These are phyloP conservation scores for Penicillium subrubescens DNA, from an alignment of 495 filamentous ascomycete genomes.

Conservation along the genomic window DNA sequence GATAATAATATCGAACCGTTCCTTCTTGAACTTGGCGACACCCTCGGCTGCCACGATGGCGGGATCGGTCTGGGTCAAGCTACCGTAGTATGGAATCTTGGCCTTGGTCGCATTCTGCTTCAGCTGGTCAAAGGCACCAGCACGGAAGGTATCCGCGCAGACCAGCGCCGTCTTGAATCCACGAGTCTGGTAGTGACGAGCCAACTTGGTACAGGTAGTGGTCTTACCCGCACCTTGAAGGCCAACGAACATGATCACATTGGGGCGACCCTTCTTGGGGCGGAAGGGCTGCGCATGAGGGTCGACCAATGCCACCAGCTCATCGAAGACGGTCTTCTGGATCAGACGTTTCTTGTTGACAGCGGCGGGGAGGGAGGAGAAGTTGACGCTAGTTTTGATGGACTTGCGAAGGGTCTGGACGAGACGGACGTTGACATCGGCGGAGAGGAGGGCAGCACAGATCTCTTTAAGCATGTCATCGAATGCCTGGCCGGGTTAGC, in stretches of 20 bases:
- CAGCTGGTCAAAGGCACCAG: slow-evolving; percentile 96
- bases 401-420: slow-evolving; percentile 90
- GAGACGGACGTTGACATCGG: slow-evolving; percentile 96
- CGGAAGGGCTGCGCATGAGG: slow-evolving; percentile 95
- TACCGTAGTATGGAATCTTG: slow-evolving; percentile 98
- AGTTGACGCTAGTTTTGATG: slow-evolving; percentile 87
- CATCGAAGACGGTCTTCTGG: slow-evolving; percentile 97
- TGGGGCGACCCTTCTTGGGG: slow-evolving; percentile 92
- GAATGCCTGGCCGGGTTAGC: slow-evolving; percentile 67
- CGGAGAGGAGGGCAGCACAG: slow-evolving; percentile 87
- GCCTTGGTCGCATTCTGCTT: slow-evolving; percentile 99
- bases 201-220: slow-evolving; percentile 96
- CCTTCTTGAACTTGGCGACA: slow-evolving; percentile 99
- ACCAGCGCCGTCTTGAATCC: slow-evolving; percentile 95
- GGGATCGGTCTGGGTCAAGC: slow-evolving; percentile 92
- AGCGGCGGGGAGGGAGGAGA: slow-evolving; percentile 81
- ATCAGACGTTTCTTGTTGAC: slow-evolving; percentile 98
- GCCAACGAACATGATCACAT: slow-evolving; percentile 99
- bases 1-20: slow-evolving; percentile 97
- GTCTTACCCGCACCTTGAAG: slow-evolving; percentile 97
- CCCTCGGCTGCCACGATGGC: slow-evolving; percentile 90
- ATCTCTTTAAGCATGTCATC: slow-evolving; percentile 98
- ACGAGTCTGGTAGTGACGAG: slow-evolving; percentile 88
- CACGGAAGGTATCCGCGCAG: slow-evolving; percentile 97
- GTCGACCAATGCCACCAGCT: slow-evolving; percentile 92